phyloP scores from a whole-genome alignment of 2,329 filamentous ascomycete species.

The Fusarium dlaminii region DNA sequence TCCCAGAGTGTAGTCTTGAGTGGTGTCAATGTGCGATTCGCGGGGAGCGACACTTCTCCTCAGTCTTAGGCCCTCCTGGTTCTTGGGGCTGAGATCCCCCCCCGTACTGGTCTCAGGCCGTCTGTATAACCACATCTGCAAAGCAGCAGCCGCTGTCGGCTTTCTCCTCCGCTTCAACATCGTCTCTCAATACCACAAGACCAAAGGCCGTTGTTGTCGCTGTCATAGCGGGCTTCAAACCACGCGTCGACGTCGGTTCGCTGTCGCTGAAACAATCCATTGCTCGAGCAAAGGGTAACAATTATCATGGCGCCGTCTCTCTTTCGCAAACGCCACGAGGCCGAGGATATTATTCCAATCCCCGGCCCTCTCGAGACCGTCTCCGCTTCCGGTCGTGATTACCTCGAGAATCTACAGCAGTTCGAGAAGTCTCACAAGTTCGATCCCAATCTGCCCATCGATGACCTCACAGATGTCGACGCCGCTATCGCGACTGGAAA shows the following conservation, averaged over 20 bases:
- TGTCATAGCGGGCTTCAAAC: constrained; percentile 36
- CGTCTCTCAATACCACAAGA: constrained; percentile 22
- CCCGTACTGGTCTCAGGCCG: constrained; percentile 20
- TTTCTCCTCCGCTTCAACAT: constrained; percentile 29
- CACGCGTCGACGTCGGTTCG: constrained; percentile 30
- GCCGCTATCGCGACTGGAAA: constrained; percentile 64
- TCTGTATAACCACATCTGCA: constrained; percentile 36
- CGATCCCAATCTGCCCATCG: constrained; percentile 72
- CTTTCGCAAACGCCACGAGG: constrained; percentile 58
- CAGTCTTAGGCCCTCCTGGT: constrained; percentile 19
- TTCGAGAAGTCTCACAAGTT: constrained; percentile 70
- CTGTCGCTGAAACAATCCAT: constrained; percentile 16
- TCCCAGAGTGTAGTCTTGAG: neutral
- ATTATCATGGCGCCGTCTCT: constrained; percentile 48
- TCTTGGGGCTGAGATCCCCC: constrained; percentile 29
- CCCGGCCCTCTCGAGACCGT: constrained; percentile 52
- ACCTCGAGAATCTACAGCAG: constrained; percentile 60
- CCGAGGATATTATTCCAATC: constrained; percentile 56
- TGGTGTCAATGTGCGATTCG: constrained; percentile 34
- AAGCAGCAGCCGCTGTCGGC: constrained; percentile 34
- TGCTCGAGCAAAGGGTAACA: constrained; percentile 12
- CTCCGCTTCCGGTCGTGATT: constrained; percentile 52
- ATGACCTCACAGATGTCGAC: constrained; percentile 69
- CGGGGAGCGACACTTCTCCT: constrained; percentile 33
- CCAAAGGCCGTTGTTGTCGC: constrained; percentile 22